Evolutionary conservation across 1,139 yeast species (phyloP), one percentile per base, ranked within the genome.

Genomic region (Geotrichum bryndzae): DNA sequence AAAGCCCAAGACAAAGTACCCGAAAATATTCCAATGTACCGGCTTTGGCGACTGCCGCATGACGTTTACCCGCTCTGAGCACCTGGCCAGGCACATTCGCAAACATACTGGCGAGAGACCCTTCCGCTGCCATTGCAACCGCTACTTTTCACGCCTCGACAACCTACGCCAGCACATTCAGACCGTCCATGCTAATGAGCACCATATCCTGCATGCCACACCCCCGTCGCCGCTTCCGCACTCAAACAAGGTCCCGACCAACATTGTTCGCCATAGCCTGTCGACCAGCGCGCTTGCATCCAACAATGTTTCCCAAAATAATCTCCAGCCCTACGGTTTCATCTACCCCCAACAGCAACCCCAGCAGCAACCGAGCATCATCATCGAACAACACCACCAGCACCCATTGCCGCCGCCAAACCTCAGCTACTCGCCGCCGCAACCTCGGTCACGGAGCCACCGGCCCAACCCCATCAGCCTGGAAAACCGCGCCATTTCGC

Each of bases 51-150:
- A 88, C 66, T 91, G 98, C 74, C 80, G 78, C 62, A 92, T 91
- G 96, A 83, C 92, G 10, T 92, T 91, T 73, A 89, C 96, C 1
- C 77, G 96, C 63, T 85, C 90, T 22, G 97, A 92, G 72, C 97
- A 92, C 74, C 80, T 92, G 68, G 96, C 97, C 1, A 80, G 98
- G 65, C 98, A 91, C 76, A 88, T 91, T 61, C 78, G 97, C 59
- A 92, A 91, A 71, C 98, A 92, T 72, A 92, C 97, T 0, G 98
- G 97, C 54, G 98, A 92, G 73, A 80, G 96, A 61, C 98, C 98
- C 1, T 92, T 90, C 73, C 85, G 90, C 60, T 92, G 98, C 73
- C 88, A 88, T 58, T 92, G 98, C 74, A 80, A 85, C 52, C 85
- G 92, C 69, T 84, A 85, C 70, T 92, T 92, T 72, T 86, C 94